Percentiles rank a stretch among this genome's conserved stretches.
phyloP scores from a whole-genome alignment of 331 rosid genomes.

The Malus hybrid region DNA sequence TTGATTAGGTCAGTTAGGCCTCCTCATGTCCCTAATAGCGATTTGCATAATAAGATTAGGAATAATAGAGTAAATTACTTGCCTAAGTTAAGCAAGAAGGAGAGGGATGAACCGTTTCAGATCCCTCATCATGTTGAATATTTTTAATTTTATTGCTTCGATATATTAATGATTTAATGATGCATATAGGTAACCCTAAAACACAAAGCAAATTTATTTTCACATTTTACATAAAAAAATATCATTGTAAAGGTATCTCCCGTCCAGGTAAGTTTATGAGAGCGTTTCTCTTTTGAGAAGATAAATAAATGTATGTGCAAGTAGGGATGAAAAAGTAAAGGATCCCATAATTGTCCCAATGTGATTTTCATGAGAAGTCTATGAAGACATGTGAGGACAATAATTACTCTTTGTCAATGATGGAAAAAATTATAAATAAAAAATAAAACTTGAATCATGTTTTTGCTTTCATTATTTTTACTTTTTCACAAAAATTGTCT shows the following conservation, averaged over 20 bases:
- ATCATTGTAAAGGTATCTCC: too few relatives aligned
- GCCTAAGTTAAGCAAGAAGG: conserved; percentile 68
- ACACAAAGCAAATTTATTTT: conserved; percentile 3
- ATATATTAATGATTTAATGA: not conserved
- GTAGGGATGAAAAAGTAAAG: conserved; percentile 29
- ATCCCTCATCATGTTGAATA: conserved; percentile 64
- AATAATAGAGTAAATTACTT: conserved; percentile 34
- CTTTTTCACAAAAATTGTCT: conserved; percentile 26
- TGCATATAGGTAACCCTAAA: conserved; percentile 21
- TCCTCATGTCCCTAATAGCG: conserved; percentile 54
- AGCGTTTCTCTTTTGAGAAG: too few relatives aligned
- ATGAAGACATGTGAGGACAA: conserved; percentile 85
- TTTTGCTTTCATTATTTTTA: conserved; percentile 15
- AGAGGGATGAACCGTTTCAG: conserved; percentile 75
- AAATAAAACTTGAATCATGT: conserved; percentile 5
- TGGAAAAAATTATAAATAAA: conserved; percentile 25
- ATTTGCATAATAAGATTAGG: conserved; percentile 27
- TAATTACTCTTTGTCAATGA: conserved; percentile 63
- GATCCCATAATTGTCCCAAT: conserved; percentile 74
- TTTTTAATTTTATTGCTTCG: conserved; percentile 29
- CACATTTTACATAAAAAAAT: not conserved
- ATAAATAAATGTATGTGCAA: too few relatives aligned
- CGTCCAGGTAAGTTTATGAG: too few relatives aligned
- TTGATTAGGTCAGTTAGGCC: conserved; percentile 79
- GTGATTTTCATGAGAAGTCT: conserved; percentile 64